Percentiles rank a stretch among this genome's conserved stretches.
Conservation (phyloP, 805 yeast genomes). For the Yarrowia yakushimensis region DNA sequence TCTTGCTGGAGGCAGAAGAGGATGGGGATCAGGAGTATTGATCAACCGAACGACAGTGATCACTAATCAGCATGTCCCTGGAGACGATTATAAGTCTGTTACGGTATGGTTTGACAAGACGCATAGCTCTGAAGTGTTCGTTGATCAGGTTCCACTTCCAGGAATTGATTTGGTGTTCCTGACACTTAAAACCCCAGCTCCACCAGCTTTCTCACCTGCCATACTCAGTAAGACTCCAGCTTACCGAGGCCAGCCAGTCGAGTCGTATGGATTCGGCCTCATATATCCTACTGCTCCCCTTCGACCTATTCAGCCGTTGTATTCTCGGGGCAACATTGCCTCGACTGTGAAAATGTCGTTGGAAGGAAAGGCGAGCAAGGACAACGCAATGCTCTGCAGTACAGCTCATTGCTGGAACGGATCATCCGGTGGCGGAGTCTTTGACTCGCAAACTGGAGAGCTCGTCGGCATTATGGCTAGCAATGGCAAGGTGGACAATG, state of each 20-base stretch:
- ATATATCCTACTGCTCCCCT: slow-evolving; percentile 33
- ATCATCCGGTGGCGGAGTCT: slow-evolving; percentile 40
- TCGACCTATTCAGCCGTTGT: slow-evolving; percentile 33
- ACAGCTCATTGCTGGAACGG: slow-evolving; percentile 42
- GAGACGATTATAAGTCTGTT: slow-evolving; percentile 25
- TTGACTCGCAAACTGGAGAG: slow-evolving; percentile 29
- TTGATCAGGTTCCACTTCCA: slow-evolving; percentile 32
- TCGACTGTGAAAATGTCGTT: slow-evolving; percentile 29
- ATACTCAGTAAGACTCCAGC: slow-evolving; percentile 28
- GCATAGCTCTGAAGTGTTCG: slow-evolving; percentile 18
- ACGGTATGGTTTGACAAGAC: slow-evolving; percentile 26
- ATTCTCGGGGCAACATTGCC: slow-evolving; percentile 35
- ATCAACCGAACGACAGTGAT: slow-evolving; percentile 33
- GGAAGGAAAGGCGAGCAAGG: slow-evolving; percentile 6
- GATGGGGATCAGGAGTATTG: slow-evolving; percentile 42
- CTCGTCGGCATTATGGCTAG: slow-evolving; percentile 41
- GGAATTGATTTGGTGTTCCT: slow-evolving; percentile 38
- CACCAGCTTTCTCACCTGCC: slow-evolving; percentile 29
- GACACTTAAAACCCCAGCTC: slow-evolving; percentile 27
- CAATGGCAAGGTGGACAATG: slow-evolving; percentile 37
- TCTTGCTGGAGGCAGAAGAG: slow-evolving; percentile 29
- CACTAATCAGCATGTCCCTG: slow-evolving; percentile 39
- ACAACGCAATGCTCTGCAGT: slow-evolving; percentile 34
- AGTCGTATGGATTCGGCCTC: slow-evolving; percentile 39
- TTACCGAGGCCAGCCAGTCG: slow-evolving; percentile 30